Evolutionary conservation across 2,329 filamentous ascomycete species (phyloP).

Genomic region (Rhynchosporium agropyri): DNA sequence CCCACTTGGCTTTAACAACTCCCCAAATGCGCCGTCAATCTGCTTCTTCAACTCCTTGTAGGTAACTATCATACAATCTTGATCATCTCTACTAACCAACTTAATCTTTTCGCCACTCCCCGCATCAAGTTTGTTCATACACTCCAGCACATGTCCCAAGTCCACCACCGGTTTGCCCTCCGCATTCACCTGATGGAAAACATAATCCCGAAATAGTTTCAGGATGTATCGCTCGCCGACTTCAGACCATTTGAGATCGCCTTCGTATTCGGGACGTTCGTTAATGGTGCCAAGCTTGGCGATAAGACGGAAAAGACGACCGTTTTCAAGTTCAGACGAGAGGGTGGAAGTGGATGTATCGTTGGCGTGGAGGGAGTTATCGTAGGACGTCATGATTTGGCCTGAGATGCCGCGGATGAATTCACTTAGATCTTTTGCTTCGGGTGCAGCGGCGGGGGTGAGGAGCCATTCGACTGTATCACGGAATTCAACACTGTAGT

Average conservation of each 20-base stretch:
- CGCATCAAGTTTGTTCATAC: slow-evolving; percentile 89
- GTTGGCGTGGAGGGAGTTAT: slow-evolving; percentile 76
- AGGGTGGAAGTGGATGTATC: slow-evolving; percentile 76
- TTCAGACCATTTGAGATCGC: slow-evolving; percentile 81
- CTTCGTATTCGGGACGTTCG: slow-evolving; percentile 83
- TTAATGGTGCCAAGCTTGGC: slow-evolving; percentile 87
- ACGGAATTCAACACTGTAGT: slow-evolving; percentile 77
- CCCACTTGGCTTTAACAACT: slow-evolving; percentile 46
- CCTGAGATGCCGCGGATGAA: slow-evolving; percentile 78
- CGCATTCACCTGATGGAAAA: slow-evolving; percentile 92
- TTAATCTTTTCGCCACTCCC: slow-evolving; percentile 85
- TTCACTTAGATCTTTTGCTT: slow-evolving; percentile 74
- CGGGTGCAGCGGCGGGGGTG: slow-evolving; percentile 58
- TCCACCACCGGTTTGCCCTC: slow-evolving; percentile 83
- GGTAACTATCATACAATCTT: slow-evolving; percentile 83
- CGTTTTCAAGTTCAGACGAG: slow-evolving; percentile 85
- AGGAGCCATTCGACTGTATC: slow-evolving; percentile 84
- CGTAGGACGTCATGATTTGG: slow-evolving; percentile 74
- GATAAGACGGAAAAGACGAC: slow-evolving; percentile 75
- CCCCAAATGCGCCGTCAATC: slow-evolving; percentile 58
- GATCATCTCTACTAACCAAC: slow-evolving; percentile 85
- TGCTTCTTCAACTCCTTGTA: slow-evolving; percentile 85
- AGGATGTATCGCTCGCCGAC: slow-evolving; percentile 90
- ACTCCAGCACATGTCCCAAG: slow-evolving; percentile 82
- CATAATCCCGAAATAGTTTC: slow-evolving; percentile 94